Conservation (phyloP, 2,329 filamentous ascomycete species). For the Diaporthe sp. region DNA sequence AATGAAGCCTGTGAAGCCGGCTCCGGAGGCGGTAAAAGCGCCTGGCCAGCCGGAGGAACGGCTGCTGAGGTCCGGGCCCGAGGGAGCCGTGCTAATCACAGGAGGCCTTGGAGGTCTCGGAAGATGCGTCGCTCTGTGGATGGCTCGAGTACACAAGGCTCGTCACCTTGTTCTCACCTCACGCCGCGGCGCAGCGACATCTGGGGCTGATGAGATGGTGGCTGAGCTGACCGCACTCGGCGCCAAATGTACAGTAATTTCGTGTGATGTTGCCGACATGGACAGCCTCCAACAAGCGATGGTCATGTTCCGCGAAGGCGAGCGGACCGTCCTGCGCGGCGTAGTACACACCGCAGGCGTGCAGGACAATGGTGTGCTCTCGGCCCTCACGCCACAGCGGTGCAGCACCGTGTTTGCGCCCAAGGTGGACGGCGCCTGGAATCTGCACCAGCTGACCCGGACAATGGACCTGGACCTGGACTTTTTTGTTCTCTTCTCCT, state of each 20-base stretch:
- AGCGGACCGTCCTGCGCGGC: neutral
- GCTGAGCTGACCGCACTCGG: no score
- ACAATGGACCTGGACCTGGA: neutral
- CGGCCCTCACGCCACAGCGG: neutral
- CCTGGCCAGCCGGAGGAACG: no score
- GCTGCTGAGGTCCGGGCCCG: no score
- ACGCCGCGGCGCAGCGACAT: no score
- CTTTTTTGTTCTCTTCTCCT: neutral
- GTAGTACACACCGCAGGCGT: neutral
- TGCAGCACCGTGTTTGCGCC: neutral
- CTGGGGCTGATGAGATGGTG: no score
- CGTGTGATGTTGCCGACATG: neutral
- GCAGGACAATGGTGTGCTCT: neutral
- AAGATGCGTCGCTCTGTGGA: no score
- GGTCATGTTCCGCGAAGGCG: neutral
- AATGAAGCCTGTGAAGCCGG: no score
- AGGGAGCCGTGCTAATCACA: no score
- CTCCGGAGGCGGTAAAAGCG: no score
- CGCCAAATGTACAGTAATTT: neutral
- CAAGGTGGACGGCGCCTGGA: neutral
- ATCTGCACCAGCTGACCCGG: neutral
- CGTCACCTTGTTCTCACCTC: no score
- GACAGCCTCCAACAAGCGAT: neutral
- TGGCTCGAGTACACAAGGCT: no score
- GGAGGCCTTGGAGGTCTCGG: no score